These are phyloP conservation scores for Plectosphaerella cucumerina DNA, from an alignment of 2,329 filamentous ascomycete genomes.

Conservation along the genomic window DNA sequence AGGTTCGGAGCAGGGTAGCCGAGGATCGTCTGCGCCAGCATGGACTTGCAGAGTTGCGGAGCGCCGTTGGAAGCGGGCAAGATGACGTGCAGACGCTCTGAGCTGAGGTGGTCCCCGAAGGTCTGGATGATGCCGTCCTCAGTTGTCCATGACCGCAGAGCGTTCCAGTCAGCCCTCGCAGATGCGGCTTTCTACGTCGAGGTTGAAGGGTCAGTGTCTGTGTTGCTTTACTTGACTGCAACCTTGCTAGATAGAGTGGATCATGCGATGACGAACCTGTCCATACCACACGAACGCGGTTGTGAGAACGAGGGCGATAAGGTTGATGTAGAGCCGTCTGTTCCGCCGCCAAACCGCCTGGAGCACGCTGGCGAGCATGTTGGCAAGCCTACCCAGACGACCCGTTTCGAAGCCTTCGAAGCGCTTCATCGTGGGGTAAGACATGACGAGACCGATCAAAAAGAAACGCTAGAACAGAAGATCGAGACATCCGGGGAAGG, in stretches of 20 bases:
- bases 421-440: not conserved
- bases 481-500: not conserved
- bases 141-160: constrained; percentile 1
- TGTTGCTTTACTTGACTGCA: not conserved
- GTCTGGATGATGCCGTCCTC: not conserved
- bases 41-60: constrained; percentile 1
- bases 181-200: not conserved
- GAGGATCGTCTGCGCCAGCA: constrained; percentile 3
- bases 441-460: not conserved
- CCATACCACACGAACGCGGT: not conserved
- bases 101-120: not conserved
- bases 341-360: not conserved
- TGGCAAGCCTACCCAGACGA: no score
- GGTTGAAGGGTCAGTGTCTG: not conserved
- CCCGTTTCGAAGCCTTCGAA: not conserved
- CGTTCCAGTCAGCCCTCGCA: not conserved
- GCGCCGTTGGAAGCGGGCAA: not conserved
- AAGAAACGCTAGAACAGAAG: not conserved
- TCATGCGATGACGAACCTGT: not conserved
- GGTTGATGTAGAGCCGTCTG: not conserved
- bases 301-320: constrained; percentile 1
- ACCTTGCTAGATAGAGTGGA: not conserved
- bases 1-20: constrained; percentile 2
- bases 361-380: not conserved
- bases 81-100: not conserved